A percentile compares a stretch with the other conserved stretches of the same genome.
These are phyloP conservation scores for Zygnema cylindricum DNA, from an alignment of 139 green algal genomes.

Conservation along the genomic window DNA sequence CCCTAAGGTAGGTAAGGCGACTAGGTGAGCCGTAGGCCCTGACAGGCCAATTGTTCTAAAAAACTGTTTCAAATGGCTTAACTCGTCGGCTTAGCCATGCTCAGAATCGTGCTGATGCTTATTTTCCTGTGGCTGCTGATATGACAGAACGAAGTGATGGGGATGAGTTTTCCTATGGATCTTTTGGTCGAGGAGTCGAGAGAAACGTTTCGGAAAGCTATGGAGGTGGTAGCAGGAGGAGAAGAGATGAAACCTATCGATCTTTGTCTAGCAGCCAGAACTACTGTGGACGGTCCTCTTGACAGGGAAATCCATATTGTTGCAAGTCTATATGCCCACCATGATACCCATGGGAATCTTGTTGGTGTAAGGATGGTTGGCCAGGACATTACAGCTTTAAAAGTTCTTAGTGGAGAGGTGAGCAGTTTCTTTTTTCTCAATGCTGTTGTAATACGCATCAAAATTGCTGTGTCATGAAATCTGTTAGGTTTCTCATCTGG, in stretches of 20 bases:
- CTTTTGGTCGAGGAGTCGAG: constrained; percentile 35
- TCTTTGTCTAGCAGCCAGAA: constrained; percentile 7
- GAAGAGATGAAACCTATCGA: constrained; percentile 37
- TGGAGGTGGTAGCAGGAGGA: constrained; percentile 19
- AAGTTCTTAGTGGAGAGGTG: constrained; percentile 38
- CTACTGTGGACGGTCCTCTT: neutral
- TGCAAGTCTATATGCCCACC: constrained; percentile 33
- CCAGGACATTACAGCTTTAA: constrained; percentile 49
- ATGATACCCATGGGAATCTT: constrained; percentile 42
- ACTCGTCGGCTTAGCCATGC: too few relatives aligned
- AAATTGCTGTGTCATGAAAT: too few relatives aligned
- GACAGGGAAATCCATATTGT: constrained; percentile 20
- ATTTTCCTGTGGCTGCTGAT: too few relatives aligned
- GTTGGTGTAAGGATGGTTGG: constrained; percentile 45
- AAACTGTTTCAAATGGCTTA: too few relatives aligned
- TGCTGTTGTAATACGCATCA: too few relatives aligned
- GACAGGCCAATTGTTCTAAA: too few relatives aligned
- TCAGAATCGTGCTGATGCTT: too few relatives aligned
- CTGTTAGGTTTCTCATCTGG: too few relatives aligned
- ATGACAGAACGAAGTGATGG: constrained; percentile 23
- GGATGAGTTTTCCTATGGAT: neutral
- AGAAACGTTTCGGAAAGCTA: neutral
- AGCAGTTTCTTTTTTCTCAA: too few relatives aligned
- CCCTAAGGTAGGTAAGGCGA: constrained; percentile 22
- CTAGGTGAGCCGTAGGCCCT: too few relatives aligned